Base-by-base conservation (phyloP, 139 green algal species). In the Micromonas pusilla region DNA sequence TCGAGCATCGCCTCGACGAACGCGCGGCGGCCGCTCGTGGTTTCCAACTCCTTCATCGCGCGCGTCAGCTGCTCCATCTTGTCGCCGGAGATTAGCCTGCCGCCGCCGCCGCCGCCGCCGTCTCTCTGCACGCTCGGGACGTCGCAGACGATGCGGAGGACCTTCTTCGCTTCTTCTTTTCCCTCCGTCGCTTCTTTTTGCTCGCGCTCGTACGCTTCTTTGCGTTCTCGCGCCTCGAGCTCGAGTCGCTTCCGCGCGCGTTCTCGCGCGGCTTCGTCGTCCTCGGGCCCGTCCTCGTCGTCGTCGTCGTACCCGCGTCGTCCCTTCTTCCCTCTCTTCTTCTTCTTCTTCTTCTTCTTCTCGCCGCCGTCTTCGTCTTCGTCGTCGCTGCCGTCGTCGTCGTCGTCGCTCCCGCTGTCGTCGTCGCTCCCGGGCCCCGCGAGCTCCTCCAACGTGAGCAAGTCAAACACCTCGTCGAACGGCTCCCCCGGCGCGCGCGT, bases 391-490 rank as follows among this genome's bases (percentile, higher is more conserved):
- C 36, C 2, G 34, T 75, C 68, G 68, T 62, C 30, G 37, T 72
- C 66, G n/a, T 53, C n/a, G 45, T 23, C 45, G 45, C 9, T 57
- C 45, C 45, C 9, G 45, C 9, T 57, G 16, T 16, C 9, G 9
- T 16, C 45, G 45, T 23, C 9, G 9, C 45, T 57, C 16, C 45
- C 45, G 45, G 45, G 16, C 45, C 45, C 45, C 45, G 45, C 45
- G 34, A 63, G 32, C 5, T 62, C 68, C 30, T 75, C 68, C 19
- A 75, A 36, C 1, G 45, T 23, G 45, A 57, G 9, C 45, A 57
- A 57, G 9, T 75, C 37, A 36, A 75, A 75, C 13, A 75, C 33
- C 53, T 75, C 68, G 33, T 64, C 37, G 68, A 62, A 63, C 3
- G 53, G n/a, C 23, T 37, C 20, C 1, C 63, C 63, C 21, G 36